phyloP scores from a whole-genome alignment of 306 rosid species.

The Ammopiptanthus mongolicus region DNA sequence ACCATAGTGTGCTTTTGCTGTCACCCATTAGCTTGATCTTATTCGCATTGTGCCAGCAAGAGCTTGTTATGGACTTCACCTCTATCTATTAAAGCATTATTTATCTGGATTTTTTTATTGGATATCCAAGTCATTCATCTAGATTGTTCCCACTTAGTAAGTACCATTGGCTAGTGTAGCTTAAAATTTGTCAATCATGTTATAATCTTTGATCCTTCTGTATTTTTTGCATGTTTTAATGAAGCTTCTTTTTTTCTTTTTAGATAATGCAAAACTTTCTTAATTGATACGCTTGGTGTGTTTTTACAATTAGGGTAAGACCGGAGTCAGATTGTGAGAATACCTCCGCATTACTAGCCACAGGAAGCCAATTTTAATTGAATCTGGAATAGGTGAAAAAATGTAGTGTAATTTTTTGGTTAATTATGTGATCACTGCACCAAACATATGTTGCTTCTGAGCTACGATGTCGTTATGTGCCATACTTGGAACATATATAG shows the following conservation, averaged over 20 bases:
- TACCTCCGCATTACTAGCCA: not conserved
- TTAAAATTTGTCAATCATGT: not conserved
- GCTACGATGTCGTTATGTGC: no score
- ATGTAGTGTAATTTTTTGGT: not conserved
- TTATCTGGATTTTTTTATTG: not conserved
- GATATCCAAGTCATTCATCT: not conserved
- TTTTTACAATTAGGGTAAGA: not conserved
- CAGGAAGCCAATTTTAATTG: not conserved
- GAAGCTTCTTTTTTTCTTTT: not conserved
- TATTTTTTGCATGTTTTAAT: not conserved
- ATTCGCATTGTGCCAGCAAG: not conserved
- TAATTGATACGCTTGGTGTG: not conserved
- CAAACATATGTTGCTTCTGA: no score
- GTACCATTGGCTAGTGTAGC: not conserved
- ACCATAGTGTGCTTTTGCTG: conserved; percentile 50
- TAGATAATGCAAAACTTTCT: not conserved
- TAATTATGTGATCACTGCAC: not conserved
- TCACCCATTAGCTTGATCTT: conserved; percentile 28
- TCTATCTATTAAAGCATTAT: not conserved
- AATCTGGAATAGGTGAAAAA: not conserved
- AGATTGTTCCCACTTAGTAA: not conserved
- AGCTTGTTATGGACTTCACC: not conserved
- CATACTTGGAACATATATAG: no score
- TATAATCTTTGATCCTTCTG: not conserved
- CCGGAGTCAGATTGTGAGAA: not conserved